A percentile compares a stretch with the other conserved stretches of the same genome.
Conservation (phyloP, 2,329 filamentous ascomycete genomes). For the Penicillium psychrosexuale region DNA sequence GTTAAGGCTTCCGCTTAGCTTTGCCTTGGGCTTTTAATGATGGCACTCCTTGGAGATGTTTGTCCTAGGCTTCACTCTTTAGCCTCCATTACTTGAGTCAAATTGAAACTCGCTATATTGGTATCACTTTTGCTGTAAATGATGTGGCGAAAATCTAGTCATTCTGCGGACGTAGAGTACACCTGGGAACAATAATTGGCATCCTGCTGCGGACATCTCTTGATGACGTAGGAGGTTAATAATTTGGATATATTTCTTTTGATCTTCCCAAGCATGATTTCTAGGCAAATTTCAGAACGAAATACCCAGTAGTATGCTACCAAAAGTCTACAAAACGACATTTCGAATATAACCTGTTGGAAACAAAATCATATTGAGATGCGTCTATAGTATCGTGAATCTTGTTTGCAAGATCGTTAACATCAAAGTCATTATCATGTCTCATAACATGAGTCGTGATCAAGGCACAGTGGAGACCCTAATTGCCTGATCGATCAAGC, state of each 20-base stretch:
- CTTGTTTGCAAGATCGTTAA: not conserved
- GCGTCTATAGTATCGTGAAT: not conserved
- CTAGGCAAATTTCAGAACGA: not conserved
- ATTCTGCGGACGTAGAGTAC: not conserved
- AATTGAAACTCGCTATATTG: not conserved
- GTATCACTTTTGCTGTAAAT: not conserved
- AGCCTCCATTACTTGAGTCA: not conserved
- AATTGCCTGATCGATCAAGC: conserved; percentile 25
- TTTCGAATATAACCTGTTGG: not conserved
- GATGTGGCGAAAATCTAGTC: not conserved
- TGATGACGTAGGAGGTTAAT: too few relatives aligned
- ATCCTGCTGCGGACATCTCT: not conserved
- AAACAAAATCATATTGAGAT: not conserved
- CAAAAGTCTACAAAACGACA: not conserved
- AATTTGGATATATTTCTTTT: too few relatives aligned
- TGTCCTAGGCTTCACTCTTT: conserved; percentile 16
- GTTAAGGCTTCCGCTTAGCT: conserved; percentile 27
- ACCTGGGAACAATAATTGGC: too few relatives aligned
- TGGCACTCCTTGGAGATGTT: not conserved
- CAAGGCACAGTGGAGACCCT: not conserved
- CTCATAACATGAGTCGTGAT: not conserved
- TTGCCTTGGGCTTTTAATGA: not conserved
- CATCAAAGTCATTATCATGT: conserved; percentile 10
- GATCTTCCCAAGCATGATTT: too few relatives aligned
- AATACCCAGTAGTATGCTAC: not conserved